Conservation (phyloP, 2,329 filamentous ascomycete genomes). For the Penicillium sp. region DNA sequence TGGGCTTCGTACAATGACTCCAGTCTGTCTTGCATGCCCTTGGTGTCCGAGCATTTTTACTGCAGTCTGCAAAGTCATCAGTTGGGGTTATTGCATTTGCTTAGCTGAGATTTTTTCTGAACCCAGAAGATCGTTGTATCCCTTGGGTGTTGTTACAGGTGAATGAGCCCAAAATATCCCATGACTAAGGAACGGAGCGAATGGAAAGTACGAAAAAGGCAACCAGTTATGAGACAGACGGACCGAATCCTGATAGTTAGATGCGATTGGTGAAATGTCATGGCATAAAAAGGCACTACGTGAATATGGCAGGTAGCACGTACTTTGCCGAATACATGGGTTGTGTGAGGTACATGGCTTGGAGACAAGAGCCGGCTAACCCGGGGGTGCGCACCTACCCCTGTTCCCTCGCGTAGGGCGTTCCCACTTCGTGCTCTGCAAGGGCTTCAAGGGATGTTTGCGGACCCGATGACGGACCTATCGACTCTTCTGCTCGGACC, state of each 20-base stretch:
- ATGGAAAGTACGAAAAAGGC: slow-evolving; percentile 1
- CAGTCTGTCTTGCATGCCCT: slow-evolving; percentile 11
- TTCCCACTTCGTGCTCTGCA: neutral
- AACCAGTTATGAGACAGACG: neutral
- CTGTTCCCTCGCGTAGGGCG: neutral
- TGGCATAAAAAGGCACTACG: neutral
- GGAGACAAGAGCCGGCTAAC: neutral
- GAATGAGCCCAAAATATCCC: neutral
- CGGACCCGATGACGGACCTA: slow-evolving; percentile 18
- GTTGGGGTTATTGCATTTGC: slow-evolving; percentile 2
- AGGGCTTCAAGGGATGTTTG: slow-evolving; percentile 4
- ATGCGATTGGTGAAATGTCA: slow-evolving; percentile 5
- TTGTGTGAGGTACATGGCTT: neutral
- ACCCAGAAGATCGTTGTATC: neutral
- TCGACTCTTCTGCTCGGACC: neutral
- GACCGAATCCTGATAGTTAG: neutral
- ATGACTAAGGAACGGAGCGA: neutral
- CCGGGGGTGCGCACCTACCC: neutral
- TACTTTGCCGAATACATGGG: neutral
- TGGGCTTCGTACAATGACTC: slow-evolving; percentile 4
- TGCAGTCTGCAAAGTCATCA: neutral
- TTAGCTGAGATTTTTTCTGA: neutral
- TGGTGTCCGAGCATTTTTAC: neutral
- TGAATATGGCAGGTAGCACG: neutral
- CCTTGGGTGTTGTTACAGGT: neutral